Percentiles rank a stretch among this genome's conserved stretches.
Evolutionary conservation across 176 grass and related monocot genomes (phyloP).

Genomic region (Rhipidocladum racemiflorum): DNA sequence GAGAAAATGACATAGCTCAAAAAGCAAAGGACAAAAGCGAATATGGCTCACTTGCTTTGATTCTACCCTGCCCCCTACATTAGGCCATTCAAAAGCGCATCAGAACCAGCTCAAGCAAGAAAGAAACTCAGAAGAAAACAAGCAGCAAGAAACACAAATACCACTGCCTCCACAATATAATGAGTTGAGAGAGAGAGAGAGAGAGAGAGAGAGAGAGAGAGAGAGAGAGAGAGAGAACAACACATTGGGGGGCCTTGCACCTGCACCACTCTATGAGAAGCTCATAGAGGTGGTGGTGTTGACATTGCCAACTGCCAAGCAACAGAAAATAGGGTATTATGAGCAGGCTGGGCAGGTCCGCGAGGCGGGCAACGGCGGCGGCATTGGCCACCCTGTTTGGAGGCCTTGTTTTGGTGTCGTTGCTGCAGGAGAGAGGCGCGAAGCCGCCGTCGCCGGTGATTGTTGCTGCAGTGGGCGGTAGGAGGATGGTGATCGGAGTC

Average conservation of each 20-base stretch:
- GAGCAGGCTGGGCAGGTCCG: slow-evolving; percentile 4
- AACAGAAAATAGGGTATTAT: slow-evolving; percentile 11
- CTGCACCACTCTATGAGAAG: slow-evolving; percentile 32
- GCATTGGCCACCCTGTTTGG: slow-evolving; percentile 41
- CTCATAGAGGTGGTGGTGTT: background rate
- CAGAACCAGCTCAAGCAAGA: slow-evolving; percentile 27
- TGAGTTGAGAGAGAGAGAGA: background rate
- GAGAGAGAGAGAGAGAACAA: no score
- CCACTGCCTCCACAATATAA: slow-evolving; percentile 30
- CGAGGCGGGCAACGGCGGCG: background rate
- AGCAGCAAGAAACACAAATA: slow-evolving; percentile 6
- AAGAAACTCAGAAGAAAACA: slow-evolving; percentile 14
- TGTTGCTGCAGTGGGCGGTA: background rate
- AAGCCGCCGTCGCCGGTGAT: background rate
- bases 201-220: no score
- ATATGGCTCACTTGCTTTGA: slow-evolving; percentile 22
- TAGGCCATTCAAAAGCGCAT: slow-evolving; percentile 33
- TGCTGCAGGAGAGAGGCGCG: background rate
- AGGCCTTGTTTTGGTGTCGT: slow-evolving; percentile 39
- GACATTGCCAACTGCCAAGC: background rate
- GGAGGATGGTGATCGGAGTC: slow-evolving; percentile 20
- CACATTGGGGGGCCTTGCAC: background rate
- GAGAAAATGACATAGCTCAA: slow-evolving; percentile 17
- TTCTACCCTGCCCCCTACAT: slow-evolving; percentile 15
- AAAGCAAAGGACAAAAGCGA: slow-evolving; percentile 39